Evolutionary conservation across 768 basidiomycete species (phyloP).

Genomic region (Lepiota brunneoincarnata): DNA sequence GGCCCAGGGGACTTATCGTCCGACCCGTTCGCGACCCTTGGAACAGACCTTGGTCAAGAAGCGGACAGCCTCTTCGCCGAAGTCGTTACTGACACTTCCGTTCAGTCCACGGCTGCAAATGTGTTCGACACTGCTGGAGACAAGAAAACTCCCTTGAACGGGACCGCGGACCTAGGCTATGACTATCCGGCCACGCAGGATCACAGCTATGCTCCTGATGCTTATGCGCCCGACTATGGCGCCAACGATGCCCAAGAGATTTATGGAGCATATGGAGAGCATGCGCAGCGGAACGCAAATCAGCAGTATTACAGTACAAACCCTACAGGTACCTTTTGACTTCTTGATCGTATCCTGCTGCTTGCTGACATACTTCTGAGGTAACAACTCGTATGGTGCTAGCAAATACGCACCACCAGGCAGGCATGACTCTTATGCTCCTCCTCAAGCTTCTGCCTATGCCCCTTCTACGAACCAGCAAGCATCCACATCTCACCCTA

Average conservation of each 20-base stretch:
- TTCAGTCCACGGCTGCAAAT: not conserved
- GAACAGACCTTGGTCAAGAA: conserved; percentile 22
- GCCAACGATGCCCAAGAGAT: not conserved
- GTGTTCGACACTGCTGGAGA: not conserved
- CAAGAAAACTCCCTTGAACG: not conserved
- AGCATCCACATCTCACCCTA: not conserved
- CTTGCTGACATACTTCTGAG: not conserved
- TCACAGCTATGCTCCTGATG: not conserved
- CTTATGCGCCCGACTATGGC: not conserved
- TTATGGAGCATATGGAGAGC: not conserved
- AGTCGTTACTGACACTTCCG: not conserved
- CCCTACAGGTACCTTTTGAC: not conserved
- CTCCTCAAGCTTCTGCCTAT: conserved; percentile 18
- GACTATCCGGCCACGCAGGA: not conserved
- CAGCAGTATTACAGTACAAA: conserved; percentile 3
- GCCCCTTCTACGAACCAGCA: conserved; percentile 15
- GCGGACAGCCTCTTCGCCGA: conserved; percentile 9
- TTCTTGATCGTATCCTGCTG: not conserved
- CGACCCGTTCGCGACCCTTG: conserved; percentile 66
- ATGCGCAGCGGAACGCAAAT: not conserved
- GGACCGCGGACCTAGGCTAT: not conserved
- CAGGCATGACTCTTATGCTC: conserved; percentile 32
- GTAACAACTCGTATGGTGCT: not conserved
- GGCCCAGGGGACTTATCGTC: conserved; percentile 58
- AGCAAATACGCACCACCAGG: conserved; percentile 8